phyloP scores from a whole-genome alignment of 345 rosid genomes.

The Gossypium herbaceum region DNA sequence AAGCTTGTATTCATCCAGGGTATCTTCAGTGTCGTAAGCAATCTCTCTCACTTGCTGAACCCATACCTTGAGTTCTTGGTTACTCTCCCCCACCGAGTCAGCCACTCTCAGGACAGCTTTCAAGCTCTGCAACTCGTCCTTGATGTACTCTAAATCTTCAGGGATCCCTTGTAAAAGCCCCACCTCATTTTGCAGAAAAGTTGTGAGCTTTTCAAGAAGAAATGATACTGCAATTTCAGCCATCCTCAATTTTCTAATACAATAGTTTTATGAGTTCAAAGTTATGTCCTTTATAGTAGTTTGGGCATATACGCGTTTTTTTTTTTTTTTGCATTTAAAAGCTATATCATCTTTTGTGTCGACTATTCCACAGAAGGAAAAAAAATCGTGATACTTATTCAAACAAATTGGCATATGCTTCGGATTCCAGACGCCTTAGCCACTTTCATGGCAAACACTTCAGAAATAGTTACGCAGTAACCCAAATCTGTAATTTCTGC shows the following conservation, averaged over 20 bases:
- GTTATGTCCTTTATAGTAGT: not conserved
- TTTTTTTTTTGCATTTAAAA: not conserved
- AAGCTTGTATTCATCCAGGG: constrained; percentile 21
- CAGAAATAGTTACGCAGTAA: not conserved
- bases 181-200: constrained; percentile 21
- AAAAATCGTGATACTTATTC: not conserved
- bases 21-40: constrained; percentile 28
- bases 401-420: not conserved
- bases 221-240: constrained; percentile 29
- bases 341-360: not conserved
- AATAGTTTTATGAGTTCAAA: constrained; percentile 7
- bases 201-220: constrained; percentile 25
- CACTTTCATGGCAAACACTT: not conserved
- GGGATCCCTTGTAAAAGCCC: constrained; percentile 17
- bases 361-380: not conserved
- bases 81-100: constrained; percentile 19
- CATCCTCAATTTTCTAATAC: constrained; percentile 16
- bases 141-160: constrained; percentile 25
- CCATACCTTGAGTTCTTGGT: constrained; percentile 13
- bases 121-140: constrained; percentile 25
- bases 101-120: constrained; percentile 27
- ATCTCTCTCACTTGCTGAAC: constrained; percentile 30
- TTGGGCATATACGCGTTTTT: not conserved
- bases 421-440: not conserved
- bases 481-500: not conserved